Conservation (phyloP, 768 basidiomycete genomes). For the Pleurotus salmoneostramineus region DNA sequence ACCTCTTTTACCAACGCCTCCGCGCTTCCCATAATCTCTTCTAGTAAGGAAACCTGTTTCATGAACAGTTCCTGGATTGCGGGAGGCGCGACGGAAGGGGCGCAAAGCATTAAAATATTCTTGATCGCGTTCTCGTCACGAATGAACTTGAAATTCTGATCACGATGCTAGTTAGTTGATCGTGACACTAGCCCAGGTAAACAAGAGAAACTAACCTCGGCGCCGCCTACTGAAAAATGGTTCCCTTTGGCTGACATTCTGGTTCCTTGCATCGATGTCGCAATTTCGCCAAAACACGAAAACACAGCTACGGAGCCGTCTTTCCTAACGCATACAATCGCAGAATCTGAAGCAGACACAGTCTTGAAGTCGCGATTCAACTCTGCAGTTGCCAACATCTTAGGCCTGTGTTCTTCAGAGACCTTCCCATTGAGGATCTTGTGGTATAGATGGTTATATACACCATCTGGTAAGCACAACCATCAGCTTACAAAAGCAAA, state of each 20-base stretch:
- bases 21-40: too few species aligned
- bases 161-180: neutral
- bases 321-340: too few species aligned
- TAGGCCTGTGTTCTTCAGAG: too few species aligned
- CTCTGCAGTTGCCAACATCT: too few species aligned
- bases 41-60: slow-evolving; percentile 8
- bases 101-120: slow-evolving; percentile 9
- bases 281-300: slow-evolving; percentile 11
- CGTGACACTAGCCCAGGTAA: neutral
- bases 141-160: neutral
- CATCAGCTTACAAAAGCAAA: too few species aligned
- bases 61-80: neutral
- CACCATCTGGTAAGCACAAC: too few species aligned
- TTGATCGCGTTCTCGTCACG: slow-evolving; percentile 6
- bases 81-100: slow-evolving; percentile 1
- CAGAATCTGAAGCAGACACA: too few species aligned
- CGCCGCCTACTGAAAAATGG: slow-evolving; percentile 6
- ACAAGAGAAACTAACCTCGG: neutral
- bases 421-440: too few species aligned
- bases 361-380: too few species aligned
- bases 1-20: too few species aligned
- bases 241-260: slow-evolving; percentile 12
- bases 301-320: neutral
- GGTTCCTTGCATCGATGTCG: neutral
- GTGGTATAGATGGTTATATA: too few species aligned